Base-by-base conservation (phyloP, 768 basidiomycete species). In the Rhodosporidiobolus odoratus region DNA sequence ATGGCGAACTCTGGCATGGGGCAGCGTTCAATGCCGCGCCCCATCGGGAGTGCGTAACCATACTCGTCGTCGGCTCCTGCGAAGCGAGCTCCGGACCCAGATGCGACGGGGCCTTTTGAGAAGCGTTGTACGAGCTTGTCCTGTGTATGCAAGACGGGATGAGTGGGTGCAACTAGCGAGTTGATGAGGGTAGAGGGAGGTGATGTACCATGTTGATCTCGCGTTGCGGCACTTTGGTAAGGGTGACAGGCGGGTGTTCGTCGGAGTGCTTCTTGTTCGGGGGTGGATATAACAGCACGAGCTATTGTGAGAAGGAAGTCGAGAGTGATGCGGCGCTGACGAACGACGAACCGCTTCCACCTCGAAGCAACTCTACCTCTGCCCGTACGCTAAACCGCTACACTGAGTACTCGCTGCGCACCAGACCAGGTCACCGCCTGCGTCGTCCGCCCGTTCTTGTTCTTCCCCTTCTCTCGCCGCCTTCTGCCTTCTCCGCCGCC, bases 21-120 rank as follows among this genome's bases (percentile, higher is more conserved):
- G 66, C 69, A 71, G 58, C 66, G 66, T 30, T 74, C 73, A 48
- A 74, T 71, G 27, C 73, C 73, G 27, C 63, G 47, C 27, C 73
- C 73, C 62, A 74, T 59, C 12, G 73, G 73, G 66, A 74, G 69
- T 15, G 73, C 73, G 69, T 71, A 68, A 27, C 73, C 73, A 32
- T 70, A 71, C 62, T 70, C 66, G 43, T 74, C 69, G 30, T 35
- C 32, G n/a, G n/a, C 25, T 45, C 30, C 30, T 38, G 23, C 17
- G 54, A 15, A 19, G 52, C 65, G 57, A 53, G 61, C 38, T 8
- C 58, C 32, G 12, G 68, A 58, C 23, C 35, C 8, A 0, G 65
- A 53, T 16, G 53, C 48, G 6, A 58, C 25, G 6, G 60, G 50
- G 1, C 40, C 52, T 54, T 68, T 66, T 16, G 65, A n/a, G 66